Conservation (phyloP, 495 filamentous ascomycete genomes). For the Cercophora newfieldiana region DNA sequence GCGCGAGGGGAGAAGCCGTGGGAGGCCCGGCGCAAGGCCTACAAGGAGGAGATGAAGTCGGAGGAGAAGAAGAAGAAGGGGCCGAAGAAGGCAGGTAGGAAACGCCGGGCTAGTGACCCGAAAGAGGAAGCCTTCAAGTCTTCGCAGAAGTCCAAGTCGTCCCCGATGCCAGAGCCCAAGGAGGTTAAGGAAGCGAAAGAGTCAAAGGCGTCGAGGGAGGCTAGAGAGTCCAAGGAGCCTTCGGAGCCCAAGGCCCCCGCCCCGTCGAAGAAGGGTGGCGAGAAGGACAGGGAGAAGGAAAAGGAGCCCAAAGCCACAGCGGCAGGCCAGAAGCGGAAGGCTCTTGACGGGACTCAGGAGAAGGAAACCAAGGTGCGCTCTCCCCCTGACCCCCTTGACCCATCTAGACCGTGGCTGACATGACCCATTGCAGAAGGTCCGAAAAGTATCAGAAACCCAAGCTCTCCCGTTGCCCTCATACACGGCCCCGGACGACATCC, state of each 20-base stretch:
- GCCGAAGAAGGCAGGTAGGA: slow-evolving; percentile 50
- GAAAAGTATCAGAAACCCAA: slow-evolving; percentile 52
- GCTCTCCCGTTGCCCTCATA: slow-evolving; percentile 38
- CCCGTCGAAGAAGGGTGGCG: neutral
- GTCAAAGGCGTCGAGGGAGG: neutral
- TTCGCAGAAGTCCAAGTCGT: slow-evolving; percentile 32
- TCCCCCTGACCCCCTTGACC: neutral
- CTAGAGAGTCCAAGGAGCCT: slow-evolving; percentile 29
- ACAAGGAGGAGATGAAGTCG: slow-evolving; percentile 42
- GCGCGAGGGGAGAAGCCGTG: slow-evolving; percentile 79
- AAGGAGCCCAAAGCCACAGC: slow-evolving; percentile 28
- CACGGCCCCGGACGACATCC: slow-evolving; percentile 39
- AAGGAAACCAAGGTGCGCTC: slow-evolving; percentile 43
- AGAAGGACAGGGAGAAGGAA: slow-evolving; percentile 7
- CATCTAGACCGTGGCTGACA: neutral
- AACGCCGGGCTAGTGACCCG: slow-evolving; percentile 47
- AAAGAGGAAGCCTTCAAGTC: slow-evolving; percentile 36
- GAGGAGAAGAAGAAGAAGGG: slow-evolving; percentile 50
- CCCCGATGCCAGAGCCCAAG: slow-evolving; percentile 31
- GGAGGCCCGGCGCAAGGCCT: slow-evolving; percentile 65
- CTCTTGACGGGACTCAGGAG: slow-evolving; percentile 45
- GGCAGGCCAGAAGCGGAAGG: slow-evolving; percentile 43
- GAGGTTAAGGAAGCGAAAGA: slow-evolving; percentile 8
- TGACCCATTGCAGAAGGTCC: slow-evolving; percentile 42
- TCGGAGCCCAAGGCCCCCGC: slow-evolving; percentile 22